Evolutionary conservation across 2,329 filamentous ascomycete species (phyloP).

Genomic region (Corynespora cassiicola): DNA sequence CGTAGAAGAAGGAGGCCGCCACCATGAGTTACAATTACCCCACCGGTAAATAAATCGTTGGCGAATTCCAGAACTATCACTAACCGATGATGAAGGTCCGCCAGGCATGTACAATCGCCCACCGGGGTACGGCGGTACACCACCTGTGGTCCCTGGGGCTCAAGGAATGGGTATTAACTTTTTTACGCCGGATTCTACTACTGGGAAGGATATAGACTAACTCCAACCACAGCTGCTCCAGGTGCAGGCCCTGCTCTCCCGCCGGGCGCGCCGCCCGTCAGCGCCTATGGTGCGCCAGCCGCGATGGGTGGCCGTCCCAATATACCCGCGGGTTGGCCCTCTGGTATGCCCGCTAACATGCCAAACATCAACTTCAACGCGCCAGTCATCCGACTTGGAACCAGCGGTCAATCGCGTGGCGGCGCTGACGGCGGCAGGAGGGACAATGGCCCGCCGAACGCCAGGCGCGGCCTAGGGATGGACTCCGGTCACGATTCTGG

Average conservation of each 20-base stretch:
- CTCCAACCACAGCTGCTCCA: slow-evolving; percentile 68
- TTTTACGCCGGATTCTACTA: no score
- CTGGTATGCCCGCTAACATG: slow-evolving; percentile 88
- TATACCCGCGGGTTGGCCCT: slow-evolving; percentile 84
- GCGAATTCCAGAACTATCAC: no score
- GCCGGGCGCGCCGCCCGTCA: slow-evolving; percentile 80
- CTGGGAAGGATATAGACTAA: no score
- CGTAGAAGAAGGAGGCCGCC: no score
- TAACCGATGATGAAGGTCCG: no score
- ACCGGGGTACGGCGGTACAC: slow-evolving; percentile 75
- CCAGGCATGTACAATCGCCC: slow-evolving; percentile 80
- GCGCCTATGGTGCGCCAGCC: slow-evolving; percentile 74
- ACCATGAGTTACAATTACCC: no score
- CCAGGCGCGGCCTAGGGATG: slow-evolving; percentile 63
- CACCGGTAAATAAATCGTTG: no score
- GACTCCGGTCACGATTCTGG: slow-evolving; percentile 61
- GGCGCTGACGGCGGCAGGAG: slow-evolving; percentile 51
- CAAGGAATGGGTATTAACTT: slow-evolving; percentile 89
- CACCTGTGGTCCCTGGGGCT: slow-evolving; percentile 77
- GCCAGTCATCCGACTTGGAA: slow-evolving; percentile 91
- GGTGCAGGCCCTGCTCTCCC: slow-evolving; percentile 75
- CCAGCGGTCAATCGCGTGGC: slow-evolving; percentile 70
- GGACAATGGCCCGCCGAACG: slow-evolving; percentile 51
- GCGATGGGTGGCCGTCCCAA: slow-evolving; percentile 81
- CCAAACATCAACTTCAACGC: slow-evolving; percentile 99